phyloP scores from a whole-genome alignment of 2,329 filamentous ascomycete genomes.

The Torrubiellomyces zombiae region DNA sequence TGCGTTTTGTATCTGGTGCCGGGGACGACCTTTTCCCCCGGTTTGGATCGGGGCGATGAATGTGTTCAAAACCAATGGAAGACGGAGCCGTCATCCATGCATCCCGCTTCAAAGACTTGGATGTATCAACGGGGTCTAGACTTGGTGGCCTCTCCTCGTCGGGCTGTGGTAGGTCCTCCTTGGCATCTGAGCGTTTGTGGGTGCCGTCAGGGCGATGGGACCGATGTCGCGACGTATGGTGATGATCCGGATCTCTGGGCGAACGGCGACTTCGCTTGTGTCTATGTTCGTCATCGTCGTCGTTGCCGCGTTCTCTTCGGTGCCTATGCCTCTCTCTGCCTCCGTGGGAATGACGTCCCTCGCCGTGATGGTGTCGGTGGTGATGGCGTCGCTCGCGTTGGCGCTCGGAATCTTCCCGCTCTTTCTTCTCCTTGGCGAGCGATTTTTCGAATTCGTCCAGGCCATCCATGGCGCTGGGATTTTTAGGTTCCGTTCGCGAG shows the following conservation, averaged over 20 bases:
- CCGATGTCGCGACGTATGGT: conserved; percentile 23
- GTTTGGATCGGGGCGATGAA: conserved; percentile 37
- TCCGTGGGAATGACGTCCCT: conserved; percentile 26
- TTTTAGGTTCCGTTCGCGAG: too few species aligned
- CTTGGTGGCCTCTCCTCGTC: conserved; percentile 27
- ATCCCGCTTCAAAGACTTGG: conserved; percentile 46
- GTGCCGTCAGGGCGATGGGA: conserved; percentile 11
- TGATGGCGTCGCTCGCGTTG: conserved; percentile 25
- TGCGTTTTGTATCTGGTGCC: conserved; percentile 46
- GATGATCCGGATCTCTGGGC: conserved; percentile 26
- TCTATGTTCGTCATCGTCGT: conserved; percentile 32
- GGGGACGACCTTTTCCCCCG: conserved; percentile 36
- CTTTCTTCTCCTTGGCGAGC: conserved; percentile 47
- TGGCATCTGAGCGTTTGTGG: conserved; percentile 27
- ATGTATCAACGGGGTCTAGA: conserved; percentile 9
- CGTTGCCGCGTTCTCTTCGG: conserved; percentile 18
- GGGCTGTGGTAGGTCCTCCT: conserved; percentile 32
- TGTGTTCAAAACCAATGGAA: conserved; percentile 68
- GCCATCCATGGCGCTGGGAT: conserved; percentile 28
- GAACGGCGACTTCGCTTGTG: conserved; percentile 44
- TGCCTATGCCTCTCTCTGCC: conserved; percentile 14
- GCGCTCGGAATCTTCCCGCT: conserved; percentile 30
- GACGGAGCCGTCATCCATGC: conserved; percentile 91
- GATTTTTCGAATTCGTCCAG: conserved; percentile 62
- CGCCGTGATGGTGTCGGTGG: conserved; percentile 27